Evolutionary conservation across 2,329 filamentous ascomycete species (phyloP).

Genomic region (Penicillium frequentans): DNA sequence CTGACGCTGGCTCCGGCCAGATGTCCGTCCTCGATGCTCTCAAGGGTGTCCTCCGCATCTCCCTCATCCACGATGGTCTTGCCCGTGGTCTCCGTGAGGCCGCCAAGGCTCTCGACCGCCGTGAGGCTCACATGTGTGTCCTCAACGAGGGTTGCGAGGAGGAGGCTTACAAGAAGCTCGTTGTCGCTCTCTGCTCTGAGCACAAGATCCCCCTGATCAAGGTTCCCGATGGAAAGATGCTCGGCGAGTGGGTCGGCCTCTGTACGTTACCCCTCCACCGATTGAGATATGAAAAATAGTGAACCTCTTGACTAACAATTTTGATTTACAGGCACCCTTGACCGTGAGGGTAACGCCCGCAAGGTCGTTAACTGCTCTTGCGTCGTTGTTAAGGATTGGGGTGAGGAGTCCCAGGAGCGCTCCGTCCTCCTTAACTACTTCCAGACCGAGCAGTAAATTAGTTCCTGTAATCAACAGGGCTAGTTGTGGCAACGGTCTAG

Average conservation of each 20-base stretch:
- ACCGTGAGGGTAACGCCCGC: slow-evolving; percentile 98
- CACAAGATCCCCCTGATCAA: slow-evolving; percentile 99
- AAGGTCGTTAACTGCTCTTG: slow-evolving; percentile 99
- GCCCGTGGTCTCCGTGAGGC: slow-evolving; percentile 98
- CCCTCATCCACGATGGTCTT: slow-evolving; percentile 99
- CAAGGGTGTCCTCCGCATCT: slow-evolving; percentile 98
- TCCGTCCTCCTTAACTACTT: slow-evolving; percentile 99
- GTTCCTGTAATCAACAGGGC: not conserved
- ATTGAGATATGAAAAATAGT: not conserved
- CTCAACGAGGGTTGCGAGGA: slow-evolving; percentile 99
- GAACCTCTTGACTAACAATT: slow-evolving; percentile 5
- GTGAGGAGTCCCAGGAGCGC: slow-evolving; percentile 99
- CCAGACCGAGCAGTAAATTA: slow-evolving; percentile 69
- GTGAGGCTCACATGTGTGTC: slow-evolving; percentile 99
- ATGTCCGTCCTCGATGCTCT: slow-evolving; percentile 98
- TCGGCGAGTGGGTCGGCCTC: slow-evolving; percentile 99
- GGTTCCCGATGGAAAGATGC: slow-evolving; percentile 99
- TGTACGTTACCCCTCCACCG: slow-evolving; percentile 65
- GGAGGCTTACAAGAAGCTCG: slow-evolving; percentile 99
- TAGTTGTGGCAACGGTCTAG: slow-evolving; percentile 13
- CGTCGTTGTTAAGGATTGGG: slow-evolving; percentile 99
- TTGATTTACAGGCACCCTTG: slow-evolving; percentile 73
- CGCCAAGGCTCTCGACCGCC: slow-evolving; percentile 96
- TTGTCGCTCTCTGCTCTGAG: slow-evolving; percentile 97
- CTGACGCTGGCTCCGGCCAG: slow-evolving; percentile 73